These are phyloP conservation scores for Nicotiana tabacum DNA, from an alignment of 257 asterid species.

Conservation along the genomic window DNA sequence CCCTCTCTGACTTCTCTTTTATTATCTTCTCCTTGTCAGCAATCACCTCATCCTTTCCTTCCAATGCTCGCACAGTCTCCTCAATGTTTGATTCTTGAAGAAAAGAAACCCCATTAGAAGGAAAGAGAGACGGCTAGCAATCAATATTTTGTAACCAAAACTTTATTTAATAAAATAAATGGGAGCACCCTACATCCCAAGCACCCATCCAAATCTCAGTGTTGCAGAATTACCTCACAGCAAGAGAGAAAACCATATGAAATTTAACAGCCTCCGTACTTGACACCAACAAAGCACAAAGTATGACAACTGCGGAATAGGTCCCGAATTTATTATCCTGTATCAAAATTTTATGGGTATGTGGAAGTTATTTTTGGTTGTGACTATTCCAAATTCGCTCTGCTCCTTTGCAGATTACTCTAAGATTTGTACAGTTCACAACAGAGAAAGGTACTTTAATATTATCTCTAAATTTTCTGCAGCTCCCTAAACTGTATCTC, in stretches of 20 bases:
- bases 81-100: conserved; percentile 55
- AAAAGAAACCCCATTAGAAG: conserved; percentile 13
- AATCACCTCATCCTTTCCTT: conserved; percentile 59
- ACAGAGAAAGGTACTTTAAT: neutral
- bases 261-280: neutral
- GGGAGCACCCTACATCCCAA: neutral
- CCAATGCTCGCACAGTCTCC: conserved; percentile 55
- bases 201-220: neutral
- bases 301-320: neutral
- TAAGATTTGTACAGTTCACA: neutral
- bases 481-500: neutral
- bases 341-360: neutral
- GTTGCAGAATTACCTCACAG: neutral
- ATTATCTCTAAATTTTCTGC: neutral
- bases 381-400: neutral
- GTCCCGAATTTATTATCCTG: neutral
- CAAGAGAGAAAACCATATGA: neutral
- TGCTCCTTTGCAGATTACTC: neutral
- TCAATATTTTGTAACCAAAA: neutral
- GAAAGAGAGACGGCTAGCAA: neutral
- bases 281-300: neutral
- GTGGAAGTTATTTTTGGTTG: neutral
- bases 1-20: conserved; percentile 49
- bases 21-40: conserved; percentile 62
- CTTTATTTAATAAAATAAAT: neutral